Evolutionary conservation across 805 yeast genomes (phyloP), one percentile per base, ranked within the genome.

Genomic region (Monosporozyma unispora): DNA sequence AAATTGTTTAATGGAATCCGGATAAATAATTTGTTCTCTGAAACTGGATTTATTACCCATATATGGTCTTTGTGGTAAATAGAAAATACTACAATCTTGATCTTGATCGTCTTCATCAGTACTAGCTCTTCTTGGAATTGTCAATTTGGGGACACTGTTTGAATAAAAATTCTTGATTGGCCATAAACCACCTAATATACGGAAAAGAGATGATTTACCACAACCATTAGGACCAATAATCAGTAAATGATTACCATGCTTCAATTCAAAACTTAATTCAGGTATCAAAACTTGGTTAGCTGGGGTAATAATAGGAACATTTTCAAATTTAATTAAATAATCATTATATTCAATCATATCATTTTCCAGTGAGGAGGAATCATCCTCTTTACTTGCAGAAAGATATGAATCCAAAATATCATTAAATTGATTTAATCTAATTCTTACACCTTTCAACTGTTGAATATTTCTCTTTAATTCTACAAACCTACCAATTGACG

Each of bases 151-250:
- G 6, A 95, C 95, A 25, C 86, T 78, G 5, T 76, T 76, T 38
- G 87, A 75, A 22, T 69, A 66, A 29, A 78, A 78, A 29, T 71
- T 68, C 43, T 76, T 71, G 19, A 89, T 82, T 2, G 93, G 95
- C 98, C 98, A 90, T 56, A 90, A 73, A 0, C 96, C 96, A 49
- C 97, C 96, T 44, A 90, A 75, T 59, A 90, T 79, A 62, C 98
- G 78, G 66, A 90, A 90, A 50, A 90, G 70, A 0, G 97, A 90
- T 0, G 96, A 89, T 68, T 90, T 90, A 25, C 98, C 98, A 54
- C 96, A 86, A 1, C 98, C 98, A 62, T 90, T 90, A 12, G 97
- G 97, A 0, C 98, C 98, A 9, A 91, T 89, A 62, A 90, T 89
- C 48, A 90, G 73, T 46, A 90, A 71, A 66, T 90, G 93, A 47